Conservation (phyloP, 192 early-diverging fungal species). For the Gryganskiella cystojenkinii region DNA sequence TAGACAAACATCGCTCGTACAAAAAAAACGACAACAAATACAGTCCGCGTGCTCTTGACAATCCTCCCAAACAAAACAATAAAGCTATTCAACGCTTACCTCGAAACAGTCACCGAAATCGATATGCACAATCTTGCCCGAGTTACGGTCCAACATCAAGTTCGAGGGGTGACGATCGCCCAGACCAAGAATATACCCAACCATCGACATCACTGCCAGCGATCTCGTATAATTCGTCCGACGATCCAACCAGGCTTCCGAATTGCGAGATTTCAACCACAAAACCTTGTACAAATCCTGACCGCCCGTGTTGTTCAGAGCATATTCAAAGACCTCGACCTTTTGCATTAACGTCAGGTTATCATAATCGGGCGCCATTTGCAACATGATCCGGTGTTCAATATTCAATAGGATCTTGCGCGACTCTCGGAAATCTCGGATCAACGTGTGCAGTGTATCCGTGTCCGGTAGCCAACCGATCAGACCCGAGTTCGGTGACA, state of each 20-base stretch:
- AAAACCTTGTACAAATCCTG: slow-evolving; percentile 93
- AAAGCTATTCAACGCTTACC: slow-evolving; percentile 47
- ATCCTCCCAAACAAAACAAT: neutral
- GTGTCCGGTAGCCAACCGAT: slow-evolving; percentile 94
- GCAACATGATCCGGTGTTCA: slow-evolving; percentile 90
- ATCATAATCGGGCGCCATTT: slow-evolving; percentile 94
- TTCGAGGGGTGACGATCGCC: slow-evolving; percentile 98
- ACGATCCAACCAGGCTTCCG: slow-evolving; percentile 95
- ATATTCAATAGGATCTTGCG: slow-evolving; percentile 87
- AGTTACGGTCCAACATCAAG: slow-evolving; percentile 87
- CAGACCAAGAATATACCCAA: slow-evolving; percentile 96
- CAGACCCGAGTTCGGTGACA: slow-evolving; percentile 95
- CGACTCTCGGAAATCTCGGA: slow-evolving; percentile 87
- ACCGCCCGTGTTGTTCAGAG: slow-evolving; percentile 87
- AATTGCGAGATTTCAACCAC: slow-evolving; percentile 96
- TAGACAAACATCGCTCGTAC: neutral
- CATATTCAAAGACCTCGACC: slow-evolving; percentile 96
- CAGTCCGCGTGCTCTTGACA: neutral
- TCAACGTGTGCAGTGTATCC: slow-evolving; percentile 88
- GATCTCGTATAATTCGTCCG: slow-evolving; percentile 96
- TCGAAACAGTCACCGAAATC: slow-evolving; percentile 99
- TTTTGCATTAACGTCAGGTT: slow-evolving; percentile 88
- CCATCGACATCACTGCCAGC: slow-evolving; percentile 98
- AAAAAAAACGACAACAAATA: neutral
- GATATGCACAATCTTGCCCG: slow-evolving; percentile 96